Evolutionary conservation across 352 stramenopile species (phyloP), one percentile per base, ranked within the genome.

Genomic region (Globisporangium splendens): DNA sequence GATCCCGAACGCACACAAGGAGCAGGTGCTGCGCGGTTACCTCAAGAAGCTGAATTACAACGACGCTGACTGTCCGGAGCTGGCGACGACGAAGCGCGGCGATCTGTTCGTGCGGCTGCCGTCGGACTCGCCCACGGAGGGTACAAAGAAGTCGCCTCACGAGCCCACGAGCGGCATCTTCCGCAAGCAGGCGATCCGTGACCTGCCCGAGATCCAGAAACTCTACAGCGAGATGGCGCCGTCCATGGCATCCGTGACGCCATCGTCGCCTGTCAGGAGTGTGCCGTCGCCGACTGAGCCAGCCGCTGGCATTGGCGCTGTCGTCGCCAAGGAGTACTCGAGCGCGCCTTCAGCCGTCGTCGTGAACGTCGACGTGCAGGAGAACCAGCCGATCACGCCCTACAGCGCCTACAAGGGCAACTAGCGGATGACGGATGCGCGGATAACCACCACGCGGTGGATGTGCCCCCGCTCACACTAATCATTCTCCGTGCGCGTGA

Each of bases 91-190:
- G 6, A 49, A 54, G 46, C 35, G 42, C 42, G 59, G 63, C 31
- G 57, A 62, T 20, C 48, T 66, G 39, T 69, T 56, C 35, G 58
- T 69, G n/a, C 44, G 62, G 13, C 53, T 69, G 21, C 63, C 63
- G 14, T 48, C 21, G 31, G 63, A 69, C 22, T 69, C 63, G 31
- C 58, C 58, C 2, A 59, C 41, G 0, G 63, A 69, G 17, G 43
- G 2, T 41, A 41, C 38, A 13, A 21, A 56, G 43, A 46, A 54
- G 39, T 52, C 56, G 15, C 55, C 46, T 31, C 42, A 68, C 46
- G 56, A 62, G 28, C 49, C 49, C 31, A 63, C 49, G 50, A 63
- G 49, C 42, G 59, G 59, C 8, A 61, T 61, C 20, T 61, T 51
- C 38, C 59, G 59, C 59, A 66, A 66, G 38, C 50, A 56, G 22